Percentiles rank a stretch among this genome's conserved stretches.
Evolutionary conservation across 2,329 filamentous ascomycete genomes (phyloP).

Genomic region (Aspergillus ochraceoroseus): DNA sequence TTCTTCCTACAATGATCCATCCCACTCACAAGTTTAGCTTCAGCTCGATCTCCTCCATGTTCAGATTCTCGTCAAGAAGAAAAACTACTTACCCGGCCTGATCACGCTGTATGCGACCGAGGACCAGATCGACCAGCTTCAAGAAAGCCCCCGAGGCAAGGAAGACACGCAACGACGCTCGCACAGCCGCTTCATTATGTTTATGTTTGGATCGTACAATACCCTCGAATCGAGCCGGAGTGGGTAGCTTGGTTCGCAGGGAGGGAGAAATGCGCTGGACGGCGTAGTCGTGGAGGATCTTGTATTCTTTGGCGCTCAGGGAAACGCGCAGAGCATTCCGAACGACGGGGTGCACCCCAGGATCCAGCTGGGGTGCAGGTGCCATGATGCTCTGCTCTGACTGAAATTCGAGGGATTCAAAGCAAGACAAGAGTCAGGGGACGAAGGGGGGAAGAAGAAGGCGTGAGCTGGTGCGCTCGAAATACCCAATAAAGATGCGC

Average conservation of each 20-base stretch:
- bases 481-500: neutral
- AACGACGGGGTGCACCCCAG: conserved; percentile 61
- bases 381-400: conserved; percentile 24
- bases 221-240: conserved; percentile 50
- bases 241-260: conserved; percentile 52
- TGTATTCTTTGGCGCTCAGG: conserved; percentile 77
- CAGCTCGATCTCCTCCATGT: neutral
- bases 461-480: too few species aligned
- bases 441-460: conserved; percentile 3
- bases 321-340: conserved; percentile 85
- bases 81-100: conserved; percentile 26
- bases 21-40: neutral
- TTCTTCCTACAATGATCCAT: conserved; percentile 28
- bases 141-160: conserved; percentile 58
- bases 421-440: neutral
- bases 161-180: conserved; percentile 68
- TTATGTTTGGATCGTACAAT: conserved; percentile 54
- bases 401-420: too few species aligned
- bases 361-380: conserved; percentile 16
- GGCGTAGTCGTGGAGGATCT: conserved; percentile 74
- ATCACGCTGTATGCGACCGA: conserved; percentile 25
- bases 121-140: conserved; percentile 57
- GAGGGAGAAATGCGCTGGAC: conserved; percentile 62
- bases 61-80: neutral
- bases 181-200: conserved; percentile 64